These are phyloP conservation scores for Metschnikowia similis DNA, from an alignment of 805 yeast species.

Conservation along the genomic window DNA sequence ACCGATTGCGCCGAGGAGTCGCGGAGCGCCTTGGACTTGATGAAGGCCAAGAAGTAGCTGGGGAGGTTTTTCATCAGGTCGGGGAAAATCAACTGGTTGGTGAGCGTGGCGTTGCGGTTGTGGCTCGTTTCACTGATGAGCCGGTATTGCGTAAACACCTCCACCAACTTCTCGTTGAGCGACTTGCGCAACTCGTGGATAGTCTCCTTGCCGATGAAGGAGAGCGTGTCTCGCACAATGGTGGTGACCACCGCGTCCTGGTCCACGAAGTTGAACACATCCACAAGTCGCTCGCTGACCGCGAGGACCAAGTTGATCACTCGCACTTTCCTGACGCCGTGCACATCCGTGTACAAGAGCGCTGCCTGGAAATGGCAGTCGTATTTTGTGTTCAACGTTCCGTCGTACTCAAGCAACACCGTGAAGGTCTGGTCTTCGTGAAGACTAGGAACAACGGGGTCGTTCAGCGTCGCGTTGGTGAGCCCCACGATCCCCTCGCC, in stretches of 20 bases:
- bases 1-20: conserved; percentile 46
- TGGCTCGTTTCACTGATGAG: conserved; percentile 45
- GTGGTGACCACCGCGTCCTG: conserved; percentile 46
- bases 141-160: conserved; percentile 46
- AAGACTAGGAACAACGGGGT: conserved; percentile 68
- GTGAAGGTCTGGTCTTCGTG: conserved; percentile 62
- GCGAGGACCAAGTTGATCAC: conserved; percentile 83
- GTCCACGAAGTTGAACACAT: conserved; percentile 75
- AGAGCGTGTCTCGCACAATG: conserved; percentile 36
- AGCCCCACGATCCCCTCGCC: conserved; percentile 18
- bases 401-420: conserved; percentile 73
- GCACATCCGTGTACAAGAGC: conserved; percentile 69
- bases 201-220: conserved; percentile 39
- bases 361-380: conserved; percentile 94
- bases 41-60: conserved; percentile 60
- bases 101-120: conserved; percentile 28
- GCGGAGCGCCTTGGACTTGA: conserved; percentile 62
- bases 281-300: conserved; percentile 67
- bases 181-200: conserved; percentile 37
- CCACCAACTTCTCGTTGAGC: conserved; percentile 36
- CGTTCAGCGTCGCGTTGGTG: conserved; percentile 31
- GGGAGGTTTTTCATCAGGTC: conserved; percentile 72
- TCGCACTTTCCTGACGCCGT: conserved; percentile 78
- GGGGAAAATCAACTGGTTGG: conserved; percentile 74
- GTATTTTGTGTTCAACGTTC: conserved; percentile 58